phyloP scores from a whole-genome alignment of 2,329 filamentous ascomycete species.

The Balansia obtecta region DNA sequence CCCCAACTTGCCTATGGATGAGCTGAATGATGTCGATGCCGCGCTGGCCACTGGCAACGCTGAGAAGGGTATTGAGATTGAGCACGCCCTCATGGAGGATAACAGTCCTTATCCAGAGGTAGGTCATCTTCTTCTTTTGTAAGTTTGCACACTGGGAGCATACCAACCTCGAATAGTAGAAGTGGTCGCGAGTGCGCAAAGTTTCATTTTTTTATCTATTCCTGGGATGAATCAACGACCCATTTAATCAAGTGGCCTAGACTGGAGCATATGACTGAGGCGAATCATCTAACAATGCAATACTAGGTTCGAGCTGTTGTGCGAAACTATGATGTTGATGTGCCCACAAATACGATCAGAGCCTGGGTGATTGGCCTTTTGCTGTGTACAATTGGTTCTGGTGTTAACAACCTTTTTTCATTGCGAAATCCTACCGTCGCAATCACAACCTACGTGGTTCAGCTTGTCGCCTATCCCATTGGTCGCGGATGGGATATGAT shows the following conservation, averaged over 20 bases:
- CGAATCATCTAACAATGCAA: background rate
- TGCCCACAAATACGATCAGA: constrained; percentile 52
- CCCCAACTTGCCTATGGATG: constrained; percentile 51
- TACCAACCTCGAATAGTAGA: background rate
- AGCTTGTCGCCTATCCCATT: constrained; percentile 49
- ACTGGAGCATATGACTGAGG: background rate
- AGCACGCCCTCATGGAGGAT: constrained; percentile 47
- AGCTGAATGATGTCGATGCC: constrained; percentile 47
- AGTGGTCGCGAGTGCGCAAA: background rate
- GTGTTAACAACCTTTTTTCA: constrained; percentile 48
- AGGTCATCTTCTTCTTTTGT: constrained; percentile 9
- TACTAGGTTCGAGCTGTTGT: constrained; percentile 50
- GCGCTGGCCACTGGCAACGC: constrained; percentile 41
- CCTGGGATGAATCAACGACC: background rate
- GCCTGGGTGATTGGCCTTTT: constrained; percentile 51
- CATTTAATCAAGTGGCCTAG: background rate
- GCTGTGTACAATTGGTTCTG: constrained; percentile 49
- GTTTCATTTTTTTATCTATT: background rate
- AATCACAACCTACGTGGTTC: constrained; percentile 49
- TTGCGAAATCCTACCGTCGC: constrained; percentile 45
- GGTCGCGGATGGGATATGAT: constrained; percentile 42
- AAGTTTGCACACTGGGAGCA: background rate
- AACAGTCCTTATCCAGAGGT: constrained; percentile 58
- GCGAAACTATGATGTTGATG: constrained; percentile 50
- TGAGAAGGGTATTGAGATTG: constrained; percentile 43